Conservation (phyloP, 179 eudicot genomes). For the Spergularia azorica region DNA sequence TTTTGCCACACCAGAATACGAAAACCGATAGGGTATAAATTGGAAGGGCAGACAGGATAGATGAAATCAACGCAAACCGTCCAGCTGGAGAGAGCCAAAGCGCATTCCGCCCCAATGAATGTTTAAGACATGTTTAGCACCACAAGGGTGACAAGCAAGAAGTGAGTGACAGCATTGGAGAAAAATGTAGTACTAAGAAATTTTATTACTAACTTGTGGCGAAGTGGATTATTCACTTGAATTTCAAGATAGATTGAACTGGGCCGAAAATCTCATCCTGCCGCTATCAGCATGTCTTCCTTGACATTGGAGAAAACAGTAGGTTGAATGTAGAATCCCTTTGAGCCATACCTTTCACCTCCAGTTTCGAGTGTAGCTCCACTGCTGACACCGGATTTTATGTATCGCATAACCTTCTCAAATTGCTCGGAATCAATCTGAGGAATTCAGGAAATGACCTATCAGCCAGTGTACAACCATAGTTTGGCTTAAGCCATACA, state of each 20-base stretch:
- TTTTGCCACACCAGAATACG: no score
- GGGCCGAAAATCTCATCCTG: slow-evolving; percentile 79
- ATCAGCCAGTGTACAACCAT: neutral
- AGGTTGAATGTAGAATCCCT: slow-evolving; percentile 72
- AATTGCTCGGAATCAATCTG: slow-evolving; percentile 69
- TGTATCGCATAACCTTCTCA: slow-evolving; percentile 63
- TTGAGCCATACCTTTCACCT: slow-evolving; percentile 61
- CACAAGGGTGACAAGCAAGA: no score
- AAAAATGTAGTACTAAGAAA: no score
- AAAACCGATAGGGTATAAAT: no score
- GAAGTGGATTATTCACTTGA: slow-evolving; percentile 39
- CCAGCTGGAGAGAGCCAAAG: no score
- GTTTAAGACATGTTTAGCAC: no score
- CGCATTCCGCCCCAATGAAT: no score
- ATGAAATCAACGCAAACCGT: no score
- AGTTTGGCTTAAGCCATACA: no score
- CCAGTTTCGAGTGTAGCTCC: slow-evolving; percentile 78
- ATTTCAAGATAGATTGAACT: slow-evolving; percentile 70
- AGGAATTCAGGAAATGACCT: neutral
- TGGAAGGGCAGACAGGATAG: no score
- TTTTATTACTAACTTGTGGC: neutral
- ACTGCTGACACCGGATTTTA: slow-evolving; percentile 54
- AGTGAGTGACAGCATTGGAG: neutral
- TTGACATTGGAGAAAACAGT: slow-evolving; percentile 76
- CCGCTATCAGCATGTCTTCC: slow-evolving; percentile 49